These are phyloP conservation scores for Scedosporium apiospermum DNA, from an alignment of 2,329 filamentous ascomycete species.

Conservation along the genomic window DNA sequence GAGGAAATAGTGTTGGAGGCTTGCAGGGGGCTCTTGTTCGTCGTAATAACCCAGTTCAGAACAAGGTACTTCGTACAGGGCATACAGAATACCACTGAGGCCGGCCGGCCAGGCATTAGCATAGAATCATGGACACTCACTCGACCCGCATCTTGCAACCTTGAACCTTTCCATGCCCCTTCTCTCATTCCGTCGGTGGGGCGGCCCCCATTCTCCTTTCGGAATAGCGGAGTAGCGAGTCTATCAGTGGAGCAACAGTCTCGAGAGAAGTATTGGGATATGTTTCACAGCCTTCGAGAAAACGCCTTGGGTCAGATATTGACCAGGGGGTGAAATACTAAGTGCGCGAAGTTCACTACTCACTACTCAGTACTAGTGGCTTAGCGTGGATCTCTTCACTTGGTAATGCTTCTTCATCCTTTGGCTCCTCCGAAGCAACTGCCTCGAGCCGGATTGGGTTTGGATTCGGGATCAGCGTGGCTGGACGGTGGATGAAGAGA, in stretches of 20 bases:
- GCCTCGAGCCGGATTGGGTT: too few relatives aligned
- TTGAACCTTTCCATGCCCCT: neutral
- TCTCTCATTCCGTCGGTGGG: neutral
- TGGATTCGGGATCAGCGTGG: too few relatives aligned
- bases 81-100: too few relatives aligned
- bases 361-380: too few relatives aligned
- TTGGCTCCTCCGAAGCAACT: too few relatives aligned
- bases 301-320: neutral
- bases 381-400: too few relatives aligned
- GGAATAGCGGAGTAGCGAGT: neutral
- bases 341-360: neutral
- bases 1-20: neutral
- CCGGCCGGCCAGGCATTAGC: too few relatives aligned
- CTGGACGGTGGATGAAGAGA: too few relatives aligned
- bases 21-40: neutral
- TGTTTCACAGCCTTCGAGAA: neutral
- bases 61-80: neutral
- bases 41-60: neutral
- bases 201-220: neutral
- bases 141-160: neutral
- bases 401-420: too few relatives aligned
- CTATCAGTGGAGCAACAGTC: neutral
- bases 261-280: neutral
- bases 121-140: too few relatives aligned
- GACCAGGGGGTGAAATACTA: neutral